phyloP scores from a whole-genome alignment of 1,284 basidiomycete genomes.

The Malassezia globosa region DNA sequence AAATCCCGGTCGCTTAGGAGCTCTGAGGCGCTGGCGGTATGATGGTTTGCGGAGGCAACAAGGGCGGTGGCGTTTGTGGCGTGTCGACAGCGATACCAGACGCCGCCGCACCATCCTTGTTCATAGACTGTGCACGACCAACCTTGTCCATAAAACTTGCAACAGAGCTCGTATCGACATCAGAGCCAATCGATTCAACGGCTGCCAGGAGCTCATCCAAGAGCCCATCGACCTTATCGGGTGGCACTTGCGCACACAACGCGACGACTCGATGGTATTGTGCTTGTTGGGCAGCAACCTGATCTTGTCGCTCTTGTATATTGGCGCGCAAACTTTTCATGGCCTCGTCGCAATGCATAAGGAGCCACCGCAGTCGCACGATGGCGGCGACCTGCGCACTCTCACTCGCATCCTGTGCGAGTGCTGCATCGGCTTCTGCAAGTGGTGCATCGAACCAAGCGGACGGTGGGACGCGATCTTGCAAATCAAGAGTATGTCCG shows the following conservation, averaged over 20 bases:
- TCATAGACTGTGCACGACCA: slow-evolving; percentile 8
- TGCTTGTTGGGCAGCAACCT: slow-evolving; percentile 61
- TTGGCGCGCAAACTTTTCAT: slow-evolving; percentile 54
- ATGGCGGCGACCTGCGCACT: slow-evolving; percentile 55
- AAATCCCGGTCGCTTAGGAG: too few species aligned
- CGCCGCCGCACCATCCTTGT: neutral
- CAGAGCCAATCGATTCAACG: slow-evolving; percentile 69
- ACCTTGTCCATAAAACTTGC: slow-evolving; percentile 67
- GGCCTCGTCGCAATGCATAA: slow-evolving; percentile 9
- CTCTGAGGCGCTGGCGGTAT: neutral
- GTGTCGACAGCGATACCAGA: neutral
- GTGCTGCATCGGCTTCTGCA: slow-evolving; percentile 55
- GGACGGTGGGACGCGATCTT: neutral
- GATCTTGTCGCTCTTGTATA: slow-evolving; percentile 65
- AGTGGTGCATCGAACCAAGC: neutral
- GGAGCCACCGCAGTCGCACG: slow-evolving; percentile 28
- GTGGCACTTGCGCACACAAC: slow-evolving; percentile 71
- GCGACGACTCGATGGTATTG: slow-evolving; percentile 83
- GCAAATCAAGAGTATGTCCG: neutral
- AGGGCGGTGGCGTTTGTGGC: neutral
- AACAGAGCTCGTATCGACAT: slow-evolving; percentile 72
- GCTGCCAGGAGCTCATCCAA: slow-evolving; percentile 75
- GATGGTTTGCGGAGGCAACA: neutral
- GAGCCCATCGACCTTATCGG: slow-evolving; percentile 80
- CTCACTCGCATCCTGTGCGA: slow-evolving; percentile 61